Base-by-base conservation (phyloP, 768 basidiomycete genomes). In the Leccinum disarticulatum region DNA sequence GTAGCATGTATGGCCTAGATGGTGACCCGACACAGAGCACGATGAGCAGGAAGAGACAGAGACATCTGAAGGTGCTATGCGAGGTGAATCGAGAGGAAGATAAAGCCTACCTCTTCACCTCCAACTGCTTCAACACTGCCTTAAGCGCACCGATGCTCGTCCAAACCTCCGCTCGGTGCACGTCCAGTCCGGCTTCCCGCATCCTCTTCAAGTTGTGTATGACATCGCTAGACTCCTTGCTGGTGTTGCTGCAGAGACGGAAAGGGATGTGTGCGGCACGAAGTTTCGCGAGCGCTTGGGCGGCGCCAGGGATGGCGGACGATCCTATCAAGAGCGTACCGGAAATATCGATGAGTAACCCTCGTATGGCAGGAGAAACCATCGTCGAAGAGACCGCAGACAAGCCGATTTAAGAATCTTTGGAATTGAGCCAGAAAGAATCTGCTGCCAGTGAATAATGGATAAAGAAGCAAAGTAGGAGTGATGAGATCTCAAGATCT, bases 241-340 rank as follows among this genome's bases (percentile, higher is more conserved):
- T 87, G 0, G 85, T 84, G 68, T 90, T 90, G 53, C 85, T 88
- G 68, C 89, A 88, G 58, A 82, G 75, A 28, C 82, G 76, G 71
- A 86, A 77, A 8, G 81, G 79, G 8, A 81, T 63, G 3, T 60
- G 57, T 17, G 75, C 68, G 2, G 59, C 60, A 3, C 74, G 69
- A 17, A 83, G 69, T 15, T 70, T 54, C 1, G 56, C 41, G 15
- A 72, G 61, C 3, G 71, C 68, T 7, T 61, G 50, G 4, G 51
- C 77, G 0, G 88, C 85, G 8, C 75, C 68, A 0, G 78, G 76
- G 0, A 80, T 86, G 0, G 87, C 76, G 0, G 70, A 71, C 2
- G 76, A 66, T 47, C 82, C 87, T 41, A 86, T 70, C 52, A 87
- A 82, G 5, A 91, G 71, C 1, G 85, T 90, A 0, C 88, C 87